Evolutionary conservation across 2,329 filamentous ascomycete genomes (phyloP).

Genomic region (Hypomyces perniciosus): DNA sequence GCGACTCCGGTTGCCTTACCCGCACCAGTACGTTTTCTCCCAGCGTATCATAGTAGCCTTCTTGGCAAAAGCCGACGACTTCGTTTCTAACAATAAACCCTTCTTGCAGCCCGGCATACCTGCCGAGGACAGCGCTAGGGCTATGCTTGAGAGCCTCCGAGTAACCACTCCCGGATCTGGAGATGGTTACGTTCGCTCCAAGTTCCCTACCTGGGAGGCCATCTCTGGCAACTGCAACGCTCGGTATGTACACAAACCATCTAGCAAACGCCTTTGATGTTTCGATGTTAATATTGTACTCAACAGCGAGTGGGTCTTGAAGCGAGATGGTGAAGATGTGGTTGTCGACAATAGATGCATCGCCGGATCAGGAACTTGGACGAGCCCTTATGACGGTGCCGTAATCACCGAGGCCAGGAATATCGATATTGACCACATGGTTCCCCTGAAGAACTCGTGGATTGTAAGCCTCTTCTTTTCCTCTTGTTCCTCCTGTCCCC

Average conservation of each 20-base stretch:
- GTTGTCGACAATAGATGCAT: conserved; percentile 53
- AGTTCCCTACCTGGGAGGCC: conserved; percentile 68
- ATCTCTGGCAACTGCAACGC: conserved; percentile 64
- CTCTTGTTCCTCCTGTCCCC: neutral
- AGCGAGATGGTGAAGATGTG: conserved; percentile 65
- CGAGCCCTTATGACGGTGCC: conserved; percentile 66
- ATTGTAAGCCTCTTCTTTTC: conserved; percentile 41
- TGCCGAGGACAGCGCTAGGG: conserved; percentile 47
- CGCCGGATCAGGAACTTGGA: conserved; percentile 62
- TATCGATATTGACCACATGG: conserved; percentile 78
- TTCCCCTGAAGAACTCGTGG: conserved; percentile 77
- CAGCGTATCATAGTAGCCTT: neutral
- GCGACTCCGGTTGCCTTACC: conserved; percentile 23
- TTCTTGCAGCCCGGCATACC: conserved; percentile 54
- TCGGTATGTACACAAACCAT: conserved; percentile 31
- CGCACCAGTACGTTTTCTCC: conserved; percentile 20
- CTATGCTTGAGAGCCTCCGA: conserved; percentile 51
- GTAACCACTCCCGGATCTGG: conserved; percentile 51
- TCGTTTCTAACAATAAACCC: neutral
- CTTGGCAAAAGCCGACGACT: neutral
- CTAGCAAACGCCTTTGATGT: neutral
- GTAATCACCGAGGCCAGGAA: conserved; percentile 63
- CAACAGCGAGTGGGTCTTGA: conserved; percentile 58
- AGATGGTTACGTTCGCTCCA: conserved; percentile 55
- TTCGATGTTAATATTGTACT: neutral